Evolutionary conservation across 2,329 filamentous ascomycete species (phyloP), one percentile per base, ranked within the genome.

Genomic region (Dryadomyces quercus-mongolicae): DNA sequence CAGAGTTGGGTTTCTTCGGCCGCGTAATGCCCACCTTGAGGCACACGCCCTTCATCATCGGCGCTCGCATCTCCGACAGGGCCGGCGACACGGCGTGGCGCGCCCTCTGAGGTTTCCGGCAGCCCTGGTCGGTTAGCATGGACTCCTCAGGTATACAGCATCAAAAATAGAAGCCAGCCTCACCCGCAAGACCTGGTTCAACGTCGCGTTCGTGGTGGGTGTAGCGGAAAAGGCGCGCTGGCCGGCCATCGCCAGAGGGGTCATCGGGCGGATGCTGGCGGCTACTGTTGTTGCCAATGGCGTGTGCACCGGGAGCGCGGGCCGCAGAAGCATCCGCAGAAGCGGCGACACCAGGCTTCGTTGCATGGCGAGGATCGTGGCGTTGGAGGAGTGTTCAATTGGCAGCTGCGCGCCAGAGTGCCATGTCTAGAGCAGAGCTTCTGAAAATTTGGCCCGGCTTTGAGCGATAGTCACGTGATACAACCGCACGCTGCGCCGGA

Each of bases 1-100:
- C 93, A 31, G 93, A 98, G 71, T 98, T 98, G 60, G 93, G 93
- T 73, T 98, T 98, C 83, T 98, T 98, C 55, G 93, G 93, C 65
- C 93, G 90, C 63, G 87, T 90, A 62, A 91, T 88, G 65, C 88
- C 90, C 57, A 97, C 93, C 68, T 94, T 91, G 60, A 98, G 74
- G 70, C 93, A 97, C 42, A 98, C 93, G 62, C 92, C 93, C 75
- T 97, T 97, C 72, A 95, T 84, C 66, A 86, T 81, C 4, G 93
- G 90, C 46, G 87, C 79, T 52, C 81, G 70, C 58, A 77, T 78
- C 59, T 76, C 77, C 51, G 77, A 76, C 53, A 98, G 79, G 21
- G 92, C 91, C 0, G 93, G 93, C 2, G 92, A 97, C 52, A 88
- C 84, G 61, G 88, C 81, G 71, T 95, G 90, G 60, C 93, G 88